Base-by-base conservation (phyloP, 2,329 filamentous ascomycete genomes). In the Sporothrix mexicana region DNA sequence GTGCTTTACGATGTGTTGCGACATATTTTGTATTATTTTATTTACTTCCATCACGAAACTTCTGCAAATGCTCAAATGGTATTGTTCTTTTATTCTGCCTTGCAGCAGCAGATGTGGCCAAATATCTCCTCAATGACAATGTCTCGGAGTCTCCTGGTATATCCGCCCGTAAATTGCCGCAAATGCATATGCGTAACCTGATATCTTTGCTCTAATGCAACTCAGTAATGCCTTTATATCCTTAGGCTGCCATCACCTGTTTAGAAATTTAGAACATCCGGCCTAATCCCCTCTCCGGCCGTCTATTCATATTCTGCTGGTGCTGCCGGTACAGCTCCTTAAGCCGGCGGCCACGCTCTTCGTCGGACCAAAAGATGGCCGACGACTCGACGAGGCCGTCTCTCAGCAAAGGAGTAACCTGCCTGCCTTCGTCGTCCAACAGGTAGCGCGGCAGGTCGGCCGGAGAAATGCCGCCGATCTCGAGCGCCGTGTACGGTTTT, bases 361-460 rank as follows among this genome's bases (percentile, higher is more conserved):
- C 69, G 0, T 10, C 64, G 6, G 75, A 51, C 74, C 59, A 70
- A n/a, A 72, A 53, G 12, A 72, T 9, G 7, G 68, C 30, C 15
- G 74, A 73, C 9, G 61, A 41, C 25, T 73, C 67, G 13, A 75
- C 36, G 9, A 74, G 17, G n/a, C 67, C 87, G 36, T 83, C 80
- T n/a, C 78, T 78, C 23, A 91, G 80, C 13, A 86, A 88, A 0
- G 88, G 88, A 6, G 88, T 91, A 47, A 91, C 84, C 78, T 90
- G 88, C 3, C 82, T 81, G 15, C 88, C 88, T 15, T 84, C 75
- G 45, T 80, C 77, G 70, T 88, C 86, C 69, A 85, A 84, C 0
- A 91, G 82, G 77, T 87, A 90, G 25, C 77, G 74, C 0, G 87
- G 87, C 10, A 78, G 72, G 43, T 78, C 74, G 9, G 62, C 67